phyloP scores from a whole-genome alignment of 768 basidiomycete species.

The Lactarius tabidus region DNA sequence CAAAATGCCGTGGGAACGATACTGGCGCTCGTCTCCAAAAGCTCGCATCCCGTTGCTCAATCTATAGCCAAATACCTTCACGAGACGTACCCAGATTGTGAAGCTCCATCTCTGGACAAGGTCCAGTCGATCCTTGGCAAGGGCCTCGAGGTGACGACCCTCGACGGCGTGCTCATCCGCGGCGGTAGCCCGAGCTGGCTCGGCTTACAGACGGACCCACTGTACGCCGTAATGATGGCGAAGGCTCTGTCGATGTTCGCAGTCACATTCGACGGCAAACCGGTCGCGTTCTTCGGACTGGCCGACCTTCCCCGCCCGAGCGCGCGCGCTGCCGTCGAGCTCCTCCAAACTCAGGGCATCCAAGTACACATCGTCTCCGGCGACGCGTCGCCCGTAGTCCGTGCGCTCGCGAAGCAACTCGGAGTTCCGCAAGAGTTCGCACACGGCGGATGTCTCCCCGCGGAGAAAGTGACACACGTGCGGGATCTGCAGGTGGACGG shows the following conservation, averaged over 20 bases:
- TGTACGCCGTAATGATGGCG: slow-evolving; percentile 34
- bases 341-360: slow-evolving; percentile 36
- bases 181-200: slow-evolving; percentile 40
- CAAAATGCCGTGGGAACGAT: slow-evolving; percentile 29
- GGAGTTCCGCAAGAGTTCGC: slow-evolving; percentile 38
- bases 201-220: slow-evolving; percentile 30
- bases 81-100: slow-evolving; percentile 5
- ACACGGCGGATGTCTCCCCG: slow-evolving; percentile 43
- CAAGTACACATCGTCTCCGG: slow-evolving; percentile 48
- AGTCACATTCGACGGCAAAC: slow-evolving; percentile 30
- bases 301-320: slow-evolving; percentile 45
- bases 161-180: slow-evolving; percentile 33
- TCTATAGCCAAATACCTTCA: slow-evolving; percentile 34
- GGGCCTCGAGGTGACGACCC: slow-evolving; percentile 34
- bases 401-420: slow-evolving; percentile 38
- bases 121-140: slow-evolving; percentile 35
- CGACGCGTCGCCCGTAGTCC: slow-evolving; percentile 44
- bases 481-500: slow-evolving; percentile 28
- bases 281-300: slow-evolving; percentile 37
- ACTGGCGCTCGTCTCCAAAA: slow-evolving; percentile 33
- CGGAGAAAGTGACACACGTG: slow-evolving; percentile 41
- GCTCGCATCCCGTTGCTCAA: slow-evolving; percentile 37
- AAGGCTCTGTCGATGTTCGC: slow-evolving; percentile 45
- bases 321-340: slow-evolving; percentile 35
- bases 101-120: slow-evolving; percentile 15